Base-by-base conservation (phyloP, 2,329 filamentous ascomycete genomes). In the Cyclaneusma minus region DNA sequence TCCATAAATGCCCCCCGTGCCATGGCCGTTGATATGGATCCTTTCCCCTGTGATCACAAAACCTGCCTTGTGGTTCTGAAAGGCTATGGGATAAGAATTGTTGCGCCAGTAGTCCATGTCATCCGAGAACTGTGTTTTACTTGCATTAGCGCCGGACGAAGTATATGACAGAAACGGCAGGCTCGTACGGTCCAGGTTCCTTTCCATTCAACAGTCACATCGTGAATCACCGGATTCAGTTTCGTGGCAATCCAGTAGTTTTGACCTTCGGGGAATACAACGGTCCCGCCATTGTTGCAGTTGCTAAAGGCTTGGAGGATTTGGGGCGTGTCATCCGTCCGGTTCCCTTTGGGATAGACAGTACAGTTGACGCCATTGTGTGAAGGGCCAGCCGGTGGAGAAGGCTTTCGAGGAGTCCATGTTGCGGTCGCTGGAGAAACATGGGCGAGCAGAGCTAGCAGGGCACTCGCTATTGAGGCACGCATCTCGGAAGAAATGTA, bases 41-140 rank as follows among this genome's bases (percentile, higher is more conserved):
- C 53, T 41, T 12, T 56, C 48, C 6, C 63, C 63, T 0, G 54
- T 56, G 22, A 68, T 45, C 11, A 67, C 36, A 31, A 68, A 64
- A 10, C 58, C 56, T 0, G 63, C 63, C n/a, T 44, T 45, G 35
- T 68, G 64, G 36, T 68, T 68, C 37, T 68, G 63, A 35, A 68
- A 68, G 4, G 47, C 44, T 17, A 68, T 51, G 6, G 51, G 56
- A 34, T 66, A 68, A 0, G 57, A 56, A 32, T 66, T 60, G 23
- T 58, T 54, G 26, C 63, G 51, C 64, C 64, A 68, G 42, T 67
- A 66, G 11, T 43, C 40, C n/a, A 67, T 44, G 38, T 68, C 48
- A 24, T 58, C 51, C 2, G 59, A 62, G 33, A 62, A 54, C 51
- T 56, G 31, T 10, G 19, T 9, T 16, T 7, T 22, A 14, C 23